Base-by-base conservation (phyloP, 1,284 basidiomycete genomes). In the Microbotryum saponariae region DNA sequence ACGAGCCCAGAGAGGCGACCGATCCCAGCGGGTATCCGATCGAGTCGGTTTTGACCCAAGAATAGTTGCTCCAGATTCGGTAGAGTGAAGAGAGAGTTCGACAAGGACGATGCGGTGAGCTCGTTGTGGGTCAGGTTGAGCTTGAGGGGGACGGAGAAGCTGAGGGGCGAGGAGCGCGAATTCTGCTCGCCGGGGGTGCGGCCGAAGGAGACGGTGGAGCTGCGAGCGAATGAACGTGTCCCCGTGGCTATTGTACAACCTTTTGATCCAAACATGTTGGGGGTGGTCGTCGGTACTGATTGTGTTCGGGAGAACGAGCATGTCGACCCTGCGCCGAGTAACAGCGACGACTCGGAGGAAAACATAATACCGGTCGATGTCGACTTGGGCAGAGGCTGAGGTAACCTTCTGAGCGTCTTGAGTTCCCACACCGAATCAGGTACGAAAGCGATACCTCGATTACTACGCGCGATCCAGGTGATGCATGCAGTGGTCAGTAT, bases 1-100 rank as follows among this genome's bases (percentile, higher is more conserved):
- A 56, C 60, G 33, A 71, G 58, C 4, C 53, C 50, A 0, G n/a
- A 48, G 27, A 70, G 59, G 20, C 69, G 60, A 4, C 66, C 66
- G 42, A 71, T 61, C 4, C 64, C 59, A n/a, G 56, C 52, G 8
- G 70, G 70, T 3, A 71, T 59, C 5, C 49, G 51, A 7, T 63
- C 64, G 50, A 71, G 62, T 29, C 54, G 31, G 51, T 70, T 68
- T 12, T 54, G 23, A 2, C 68, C 60, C 3, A 71, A 61, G 14
- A 54, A 66, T 31, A 71, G 70, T 14, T 47, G 51, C 5, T 47
- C 29, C 14, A 67, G 48, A 52, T 70, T 70, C 20, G 48, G 21
- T 54, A 71, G 59, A 5, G 51, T 49, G 61, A 70, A 71, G 8
- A 71, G 60, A 20, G 67, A 55, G 27, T 65, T 56, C 29, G 70